Evolutionary conservation across 2,329 filamentous ascomycete species (phyloP).

Genomic region (Sclerotinia sclerotiorum): DNA sequence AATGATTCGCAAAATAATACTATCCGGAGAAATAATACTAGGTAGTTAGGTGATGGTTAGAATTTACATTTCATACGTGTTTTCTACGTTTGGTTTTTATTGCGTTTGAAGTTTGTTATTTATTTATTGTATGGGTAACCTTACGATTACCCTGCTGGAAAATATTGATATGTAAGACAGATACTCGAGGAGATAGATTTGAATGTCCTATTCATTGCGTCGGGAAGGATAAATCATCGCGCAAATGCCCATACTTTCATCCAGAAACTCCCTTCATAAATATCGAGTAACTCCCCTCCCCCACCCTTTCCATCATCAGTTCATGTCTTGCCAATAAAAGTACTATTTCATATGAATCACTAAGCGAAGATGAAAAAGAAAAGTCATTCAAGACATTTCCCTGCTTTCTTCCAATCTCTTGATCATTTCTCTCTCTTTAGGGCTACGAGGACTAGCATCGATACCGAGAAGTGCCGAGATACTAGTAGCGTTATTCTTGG

Average conservation of each 20-base stretch:
- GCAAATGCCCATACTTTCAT: background rate
- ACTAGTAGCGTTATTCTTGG: slow-evolving; percentile 47
- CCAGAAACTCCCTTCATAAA: background rate
- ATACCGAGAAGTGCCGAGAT: slow-evolving; percentile 64
- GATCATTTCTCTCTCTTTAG: slow-evolving; percentile 57
- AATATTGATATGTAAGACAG: background rate
- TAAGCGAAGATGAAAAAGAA: background rate
- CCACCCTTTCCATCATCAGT: background rate
- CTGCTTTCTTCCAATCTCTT: slow-evolving; percentile 53
- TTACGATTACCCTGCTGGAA: background rate
- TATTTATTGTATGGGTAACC: background rate
- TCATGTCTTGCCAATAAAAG: background rate
- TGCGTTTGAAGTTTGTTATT: background rate
- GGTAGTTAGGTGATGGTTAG: background rate
- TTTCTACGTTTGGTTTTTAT: background rate
- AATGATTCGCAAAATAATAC: background rate
- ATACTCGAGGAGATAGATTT: background rate
- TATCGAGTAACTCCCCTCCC: background rate
- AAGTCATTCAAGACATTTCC: slow-evolving; percentile 30
- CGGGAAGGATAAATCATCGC: slow-evolving; percentile 3
- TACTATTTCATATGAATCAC: slow-evolving; percentile 1
- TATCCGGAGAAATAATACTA: background rate
- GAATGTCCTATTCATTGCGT: background rate
- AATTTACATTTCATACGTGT: background rate
- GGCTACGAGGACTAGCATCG: slow-evolving; percentile 36